Base-by-base conservation (phyloP, 345 rosid genomes). In the Atalantia buxifolia region DNA sequence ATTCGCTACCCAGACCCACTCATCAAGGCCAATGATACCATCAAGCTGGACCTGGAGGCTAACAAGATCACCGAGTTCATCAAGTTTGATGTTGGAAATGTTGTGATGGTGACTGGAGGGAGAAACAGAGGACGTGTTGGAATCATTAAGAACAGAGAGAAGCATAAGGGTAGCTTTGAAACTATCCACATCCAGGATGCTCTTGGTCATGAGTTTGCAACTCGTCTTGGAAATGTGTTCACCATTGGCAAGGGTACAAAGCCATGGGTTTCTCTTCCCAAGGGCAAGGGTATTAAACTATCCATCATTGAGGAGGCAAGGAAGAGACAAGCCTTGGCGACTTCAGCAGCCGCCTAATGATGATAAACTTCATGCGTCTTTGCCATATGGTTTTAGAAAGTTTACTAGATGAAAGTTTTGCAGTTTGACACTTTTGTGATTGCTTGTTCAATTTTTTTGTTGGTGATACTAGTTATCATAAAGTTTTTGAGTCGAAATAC, bases 91-190 rank as follows among this genome's bases (percentile, higher is more conserved):
- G 89, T 87, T 7, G 92, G 92, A 2, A 89, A 86, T 67, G 87
- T 90, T 66, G 91, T 90, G 64, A 90, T 90, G 93, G 91, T 90
- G 14, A 90, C 91, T 2, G 93, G 93, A 72, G 90, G 93, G 66
- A 85, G 91, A 81, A 89, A 89, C 77, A 86, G 90, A 74, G 93
- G 93, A 7, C 80, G 87, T 22, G 85, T 85, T 40, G 87, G 87
- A 66, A 78, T 82, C 31, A 85, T 85, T 27, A 85, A 85, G 85
- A 82, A 75, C 83, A 79, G 87, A 53, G 85, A 85, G 64, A 85
- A 82, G 80, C 87, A 82, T 30, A 82, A 85, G 77, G 87, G 85
- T 19, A 85, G 82, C 76, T 85, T 85, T 4, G 87, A 85, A 76
- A 85, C 87, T 10, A 62, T 85, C 45, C 85, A 82, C 30, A 53